Percentiles rank a stretch among this genome's conserved stretches.
phyloP scores from a whole-genome alignment of 1,284 basidiomycete species.

The Hemileia vastatrix region DNA sequence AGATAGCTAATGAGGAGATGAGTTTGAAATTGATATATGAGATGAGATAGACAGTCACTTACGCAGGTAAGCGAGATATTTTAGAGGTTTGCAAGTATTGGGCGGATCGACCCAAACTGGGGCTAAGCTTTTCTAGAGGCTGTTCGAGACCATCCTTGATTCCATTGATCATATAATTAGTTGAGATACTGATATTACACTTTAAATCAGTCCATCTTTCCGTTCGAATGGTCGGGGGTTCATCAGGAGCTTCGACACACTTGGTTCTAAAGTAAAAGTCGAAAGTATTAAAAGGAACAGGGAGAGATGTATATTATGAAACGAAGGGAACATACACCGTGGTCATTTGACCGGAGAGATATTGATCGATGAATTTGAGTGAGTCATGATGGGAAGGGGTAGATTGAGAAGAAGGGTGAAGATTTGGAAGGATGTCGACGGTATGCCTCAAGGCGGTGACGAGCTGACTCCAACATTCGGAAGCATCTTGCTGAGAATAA shows the following conservation, averaged over 20 bases:
- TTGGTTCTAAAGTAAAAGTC: slow-evolving; percentile 52
- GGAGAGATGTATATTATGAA: neutral
- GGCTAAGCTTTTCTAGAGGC: slow-evolving; percentile 74
- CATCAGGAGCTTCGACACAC: slow-evolving; percentile 70
- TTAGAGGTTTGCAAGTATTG: slow-evolving; percentile 74
- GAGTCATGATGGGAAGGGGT: slow-evolving; percentile 12
- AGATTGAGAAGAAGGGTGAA: slow-evolving; percentile 35
- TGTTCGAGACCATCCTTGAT: slow-evolving; percentile 77
- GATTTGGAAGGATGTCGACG: slow-evolving; percentile 48
- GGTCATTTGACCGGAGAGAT: slow-evolving; percentile 68
- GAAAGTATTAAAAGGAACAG: neutral
- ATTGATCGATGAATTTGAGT: slow-evolving; percentile 64
- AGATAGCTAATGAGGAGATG: slow-evolving; percentile 50
- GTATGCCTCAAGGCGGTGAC: slow-evolving; percentile 63
- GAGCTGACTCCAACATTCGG: slow-evolving; percentile 84
- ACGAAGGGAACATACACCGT: slow-evolving; percentile 58
- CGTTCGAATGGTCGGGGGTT: slow-evolving; percentile 55
- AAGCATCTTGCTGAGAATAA: slow-evolving; percentile 91
- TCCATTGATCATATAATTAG: slow-evolving; percentile 82
- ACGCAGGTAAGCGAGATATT: slow-evolving; percentile 70
- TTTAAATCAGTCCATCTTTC: slow-evolving; percentile 81
- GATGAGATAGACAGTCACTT: neutral
- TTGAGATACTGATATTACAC: slow-evolving; percentile 76
- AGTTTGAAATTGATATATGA: neutral
- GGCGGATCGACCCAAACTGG: slow-evolving; percentile 67